phyloP scores from a whole-genome alignment of 768 basidiomycete genomes.

The Pholiota molesta region DNA sequence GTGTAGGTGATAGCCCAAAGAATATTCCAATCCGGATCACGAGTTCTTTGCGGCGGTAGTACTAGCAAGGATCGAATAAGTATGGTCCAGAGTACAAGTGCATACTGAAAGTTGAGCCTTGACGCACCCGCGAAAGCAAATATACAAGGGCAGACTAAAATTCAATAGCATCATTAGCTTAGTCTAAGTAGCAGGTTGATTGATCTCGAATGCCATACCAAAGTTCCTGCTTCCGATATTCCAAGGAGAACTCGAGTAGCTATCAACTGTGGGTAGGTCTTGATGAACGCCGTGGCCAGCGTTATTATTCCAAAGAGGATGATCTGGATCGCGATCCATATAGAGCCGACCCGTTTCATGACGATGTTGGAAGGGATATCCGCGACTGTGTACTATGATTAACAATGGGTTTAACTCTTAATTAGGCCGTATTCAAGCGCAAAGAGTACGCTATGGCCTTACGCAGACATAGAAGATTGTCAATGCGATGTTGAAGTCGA shows the following conservation, averaged over 20 bases:
- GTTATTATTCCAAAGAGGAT: conserved; percentile 37
- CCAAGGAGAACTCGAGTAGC: conserved; percentile 9
- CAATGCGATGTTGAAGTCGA: conserved; percentile 40
- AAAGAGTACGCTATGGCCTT: not conserved
- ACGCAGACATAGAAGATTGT: conserved; percentile 44
- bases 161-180: not conserved
- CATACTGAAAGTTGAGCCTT: not conserved
- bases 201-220: conserved; percentile 26
- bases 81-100: not conserved
- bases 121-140: conserved; percentile 33
- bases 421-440: not conserved
- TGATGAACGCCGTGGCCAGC: conserved; percentile 32
- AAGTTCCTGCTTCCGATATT: conserved; percentile 28
- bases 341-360: conserved; percentile 40
- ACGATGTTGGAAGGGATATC: conserved; percentile 45
- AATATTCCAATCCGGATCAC: conserved; percentile 35
- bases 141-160: conserved; percentile 39
- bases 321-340: conserved; percentile 38
- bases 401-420: not conserved
- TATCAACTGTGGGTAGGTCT: conserved; percentile 5
- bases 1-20: conserved; percentile 31
- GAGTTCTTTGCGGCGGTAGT: conserved; percentile 34
- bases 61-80: conserved; percentile 20
- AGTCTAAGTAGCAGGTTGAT: not conserved
- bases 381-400: conserved; percentile 32